Conservation (phyloP, 1,139 yeast genomes). For the Suhomyces ambrosiae region DNA sequence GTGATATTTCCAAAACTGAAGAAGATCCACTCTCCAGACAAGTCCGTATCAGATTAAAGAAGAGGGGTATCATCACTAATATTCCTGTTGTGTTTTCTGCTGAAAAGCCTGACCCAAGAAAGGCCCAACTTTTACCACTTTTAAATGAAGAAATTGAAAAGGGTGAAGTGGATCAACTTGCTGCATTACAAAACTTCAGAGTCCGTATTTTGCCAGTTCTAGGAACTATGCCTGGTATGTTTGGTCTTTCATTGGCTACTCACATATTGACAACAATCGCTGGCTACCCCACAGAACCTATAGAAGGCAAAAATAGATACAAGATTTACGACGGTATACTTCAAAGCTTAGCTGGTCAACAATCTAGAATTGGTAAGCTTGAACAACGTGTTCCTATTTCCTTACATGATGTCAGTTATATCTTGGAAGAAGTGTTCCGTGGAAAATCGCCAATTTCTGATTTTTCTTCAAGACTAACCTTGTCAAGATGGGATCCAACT, state of each 20-base stretch:
- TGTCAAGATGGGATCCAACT: slow-evolving; percentile 81
- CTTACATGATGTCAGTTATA: slow-evolving; percentile 71
- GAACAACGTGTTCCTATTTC: slow-evolving; percentile 77
- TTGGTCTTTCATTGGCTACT: slow-evolving; percentile 88
- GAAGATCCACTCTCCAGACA: slow-evolving; percentile 93
- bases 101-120: slow-evolving; percentile 94
- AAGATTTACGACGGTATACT: slow-evolving; percentile 81
- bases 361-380: slow-evolving; percentile 67
- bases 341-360: slow-evolving; percentile 86
- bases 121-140: slow-evolving; percentile 82
- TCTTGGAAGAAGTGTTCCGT: slow-evolving; percentile 89
- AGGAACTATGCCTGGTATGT: slow-evolving; percentile 96
- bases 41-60: slow-evolving; percentile 79
- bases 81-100: slow-evolving; percentile 91
- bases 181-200: slow-evolving; percentile 86
- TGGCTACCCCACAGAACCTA: slow-evolving; percentile 85
- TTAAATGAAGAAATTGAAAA: slow-evolving; percentile 75
- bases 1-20: slow-evolving; percentile 59
- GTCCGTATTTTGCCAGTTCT: slow-evolving; percentile 92
- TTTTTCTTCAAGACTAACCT: slow-evolving; percentile 72
- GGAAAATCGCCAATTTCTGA: slow-evolving; percentile 93
- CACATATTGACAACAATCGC: slow-evolving; percentile 76
- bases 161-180: slow-evolving; percentile 84
- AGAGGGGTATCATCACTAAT: slow-evolving; percentile 71
- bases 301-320: slow-evolving; percentile 87